Conservation (phyloP, 2,329 filamentous ascomycete genomes). For the Elsinoe ampelina region DNA sequence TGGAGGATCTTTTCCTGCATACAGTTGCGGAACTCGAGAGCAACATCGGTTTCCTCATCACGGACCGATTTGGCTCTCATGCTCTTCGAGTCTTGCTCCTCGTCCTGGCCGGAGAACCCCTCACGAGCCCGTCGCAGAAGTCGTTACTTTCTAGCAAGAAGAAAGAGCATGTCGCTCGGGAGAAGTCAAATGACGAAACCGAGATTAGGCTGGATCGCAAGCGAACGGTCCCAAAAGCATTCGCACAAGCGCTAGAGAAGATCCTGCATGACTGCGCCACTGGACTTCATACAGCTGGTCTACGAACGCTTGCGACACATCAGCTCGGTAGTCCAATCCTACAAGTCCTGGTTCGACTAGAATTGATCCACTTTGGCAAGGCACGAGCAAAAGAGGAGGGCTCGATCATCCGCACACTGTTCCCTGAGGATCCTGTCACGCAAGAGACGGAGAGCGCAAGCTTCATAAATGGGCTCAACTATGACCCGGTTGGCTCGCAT, state of each 20-base stretch:
- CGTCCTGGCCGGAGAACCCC: slow-evolving; percentile 71
- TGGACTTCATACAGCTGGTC: slow-evolving; percentile 65
- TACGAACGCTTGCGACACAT: slow-evolving; percentile 77
- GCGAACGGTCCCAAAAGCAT: slow-evolving; percentile 64
- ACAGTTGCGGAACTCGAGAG: slow-evolving; percentile 83
- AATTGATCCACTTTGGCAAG: slow-evolving; percentile 65
- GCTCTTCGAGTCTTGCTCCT: slow-evolving; percentile 77
- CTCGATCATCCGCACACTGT: slow-evolving; percentile 64
- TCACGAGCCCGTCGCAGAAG: slow-evolving; percentile 60
- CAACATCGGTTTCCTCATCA: slow-evolving; percentile 72
- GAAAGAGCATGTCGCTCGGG: slow-evolving; percentile 71
- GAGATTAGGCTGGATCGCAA: slow-evolving; percentile 25
- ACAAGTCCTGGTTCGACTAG: slow-evolving; percentile 81
- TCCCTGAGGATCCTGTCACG: slow-evolving; percentile 69
- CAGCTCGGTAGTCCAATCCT: slow-evolving; percentile 85
- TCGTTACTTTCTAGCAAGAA: slow-evolving; percentile 81
- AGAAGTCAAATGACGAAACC: slow-evolving; percentile 39
- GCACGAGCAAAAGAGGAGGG: slow-evolving; percentile 54
- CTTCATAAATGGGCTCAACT: slow-evolving; percentile 80
- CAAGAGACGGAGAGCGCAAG: slow-evolving; percentile 64
- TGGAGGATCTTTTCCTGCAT: slow-evolving; percentile 77
- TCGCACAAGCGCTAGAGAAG: slow-evolving; percentile 66
- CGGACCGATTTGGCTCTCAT: slow-evolving; percentile 84
- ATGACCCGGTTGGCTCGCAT: slow-evolving; percentile 82
- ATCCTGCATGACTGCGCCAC: slow-evolving; percentile 69